Conservation (phyloP, 164 flowering plant genomes). For the Nymphaea thermarum region DNA sequence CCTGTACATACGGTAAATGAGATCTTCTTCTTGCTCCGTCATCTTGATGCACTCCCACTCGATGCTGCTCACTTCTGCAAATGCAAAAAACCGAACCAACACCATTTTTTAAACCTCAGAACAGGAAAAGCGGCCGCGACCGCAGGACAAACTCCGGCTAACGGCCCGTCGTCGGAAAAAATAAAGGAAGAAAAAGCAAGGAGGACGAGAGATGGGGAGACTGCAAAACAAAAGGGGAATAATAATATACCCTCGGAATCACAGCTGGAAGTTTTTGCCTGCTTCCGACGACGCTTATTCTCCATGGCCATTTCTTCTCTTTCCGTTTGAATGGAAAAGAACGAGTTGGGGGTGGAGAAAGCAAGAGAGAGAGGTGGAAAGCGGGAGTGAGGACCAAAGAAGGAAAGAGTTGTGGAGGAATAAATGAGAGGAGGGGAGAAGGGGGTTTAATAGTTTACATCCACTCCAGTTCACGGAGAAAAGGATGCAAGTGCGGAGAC, state of each 20-base stretch:
- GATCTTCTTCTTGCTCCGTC: constrained; percentile 26
- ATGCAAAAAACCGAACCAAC: neutral
- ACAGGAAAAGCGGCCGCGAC: neutral
- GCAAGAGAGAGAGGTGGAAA: no score
- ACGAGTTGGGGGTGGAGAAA: no score
- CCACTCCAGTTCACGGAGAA: no score
- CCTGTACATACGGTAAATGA: constrained; percentile 25
- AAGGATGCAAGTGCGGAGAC: no score
- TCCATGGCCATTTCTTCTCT: neutral
- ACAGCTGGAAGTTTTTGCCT: neutral
- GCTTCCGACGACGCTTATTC: neutral
- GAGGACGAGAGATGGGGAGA: no score
- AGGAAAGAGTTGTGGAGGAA: no score
- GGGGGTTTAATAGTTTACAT: no score
- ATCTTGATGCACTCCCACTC: constrained; percentile 25
- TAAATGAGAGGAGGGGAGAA: no score
- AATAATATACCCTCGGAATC: neutral
- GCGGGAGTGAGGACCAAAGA: no score
- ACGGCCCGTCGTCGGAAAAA: neutral
- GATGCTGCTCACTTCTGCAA: constrained; percentile 42
- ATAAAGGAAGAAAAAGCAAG: no score
- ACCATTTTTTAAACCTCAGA: neutral
- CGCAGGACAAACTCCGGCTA: neutral
- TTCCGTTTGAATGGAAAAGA: neutral
- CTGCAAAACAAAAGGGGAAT: no score